Percentiles rank a stretch among this genome's conserved stretches.
phyloP scores from a whole-genome alignment of 306 rosid genomes.

The Cicer chorassanicum region DNA sequence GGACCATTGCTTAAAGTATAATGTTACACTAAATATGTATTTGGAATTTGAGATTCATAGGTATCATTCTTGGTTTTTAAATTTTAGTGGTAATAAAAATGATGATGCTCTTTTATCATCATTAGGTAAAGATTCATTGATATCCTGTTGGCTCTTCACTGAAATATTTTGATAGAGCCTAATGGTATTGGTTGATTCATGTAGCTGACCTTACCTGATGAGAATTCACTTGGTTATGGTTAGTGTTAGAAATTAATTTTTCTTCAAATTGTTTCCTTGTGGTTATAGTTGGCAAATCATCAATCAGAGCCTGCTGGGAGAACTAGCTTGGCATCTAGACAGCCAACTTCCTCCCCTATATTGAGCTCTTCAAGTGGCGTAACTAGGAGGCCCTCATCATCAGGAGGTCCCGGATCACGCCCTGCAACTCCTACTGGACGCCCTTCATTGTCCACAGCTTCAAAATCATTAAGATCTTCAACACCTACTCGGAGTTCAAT shows the following conservation, averaged over 20 bases:
- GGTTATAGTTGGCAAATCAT: conserved; percentile 74
- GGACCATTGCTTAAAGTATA: conserved; percentile 12
- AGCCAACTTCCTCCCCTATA: conserved; percentile 73
- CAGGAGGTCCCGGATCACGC: conserved; percentile 92
- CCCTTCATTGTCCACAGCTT: conserved; percentile 58
- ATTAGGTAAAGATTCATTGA: not conserved
- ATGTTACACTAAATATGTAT: not conserved
- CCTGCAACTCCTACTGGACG: conserved; percentile 88
- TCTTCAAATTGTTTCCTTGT: conserved; percentile 49
- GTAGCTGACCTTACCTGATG: conserved; percentile 5
- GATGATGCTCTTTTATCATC: not conserved
- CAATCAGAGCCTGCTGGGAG: conserved; percentile 69
- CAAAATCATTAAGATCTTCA: conserved; percentile 80
- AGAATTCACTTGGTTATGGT: conserved; percentile 15
- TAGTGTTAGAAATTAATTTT: conserved; percentile 37
- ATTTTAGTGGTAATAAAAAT: not conserved
- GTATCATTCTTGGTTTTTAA: conserved; percentile 10
- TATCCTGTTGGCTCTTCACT: conserved; percentile 9
- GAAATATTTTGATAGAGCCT: conserved; percentile 28
- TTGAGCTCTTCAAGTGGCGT: conserved; percentile 72
- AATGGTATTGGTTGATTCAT: conserved; percentile 9
- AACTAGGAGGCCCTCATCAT: conserved; percentile 81
- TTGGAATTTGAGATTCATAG: conserved; percentile 10
- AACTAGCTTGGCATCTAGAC: conserved; percentile 67
- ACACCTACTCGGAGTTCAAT: conserved; percentile 81